A percentile compares a stretch with the other conserved stretches of the same genome.
Evolutionary conservation across 345 rosid species (phyloP).

Genomic region (Lenwebbia sp.): DNA sequence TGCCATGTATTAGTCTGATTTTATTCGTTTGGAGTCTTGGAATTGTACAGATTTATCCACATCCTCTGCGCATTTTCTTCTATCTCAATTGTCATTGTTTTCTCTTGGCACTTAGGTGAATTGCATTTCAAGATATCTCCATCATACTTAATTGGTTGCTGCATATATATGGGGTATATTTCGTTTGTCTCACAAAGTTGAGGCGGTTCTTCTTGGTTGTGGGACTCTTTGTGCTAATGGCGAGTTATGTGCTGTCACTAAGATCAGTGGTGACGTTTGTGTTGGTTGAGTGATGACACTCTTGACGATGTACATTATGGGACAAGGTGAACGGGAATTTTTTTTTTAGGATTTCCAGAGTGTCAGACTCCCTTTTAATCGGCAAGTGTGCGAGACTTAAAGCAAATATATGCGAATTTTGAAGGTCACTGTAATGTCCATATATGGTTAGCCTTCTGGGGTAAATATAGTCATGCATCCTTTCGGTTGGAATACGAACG

Average conservation of each 20-base stretch:
- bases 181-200: background rate
- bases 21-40: background rate
- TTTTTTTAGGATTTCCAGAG: background rate
- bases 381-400: background rate
- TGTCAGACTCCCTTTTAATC: background rate
- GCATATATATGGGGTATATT: background rate
- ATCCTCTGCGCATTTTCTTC: background rate
- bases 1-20: background rate
- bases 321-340: background rate
- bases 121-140: background rate
- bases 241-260: background rate
- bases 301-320: background rate
- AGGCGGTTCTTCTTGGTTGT: background rate
- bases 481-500: background rate
- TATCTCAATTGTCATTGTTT: background rate
- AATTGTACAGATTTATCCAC: background rate
- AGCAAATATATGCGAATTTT: background rate
- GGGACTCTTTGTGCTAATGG: background rate
- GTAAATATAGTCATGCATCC: background rate
- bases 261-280: background rate
- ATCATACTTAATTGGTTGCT: background rate
- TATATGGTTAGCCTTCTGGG: background rate
- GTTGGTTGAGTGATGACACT: background rate
- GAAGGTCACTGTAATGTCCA: background rate
- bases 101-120: background rate